Conservation (phyloP, 108 stramenopile genomes). For the Bacterosira constricta region DNA sequence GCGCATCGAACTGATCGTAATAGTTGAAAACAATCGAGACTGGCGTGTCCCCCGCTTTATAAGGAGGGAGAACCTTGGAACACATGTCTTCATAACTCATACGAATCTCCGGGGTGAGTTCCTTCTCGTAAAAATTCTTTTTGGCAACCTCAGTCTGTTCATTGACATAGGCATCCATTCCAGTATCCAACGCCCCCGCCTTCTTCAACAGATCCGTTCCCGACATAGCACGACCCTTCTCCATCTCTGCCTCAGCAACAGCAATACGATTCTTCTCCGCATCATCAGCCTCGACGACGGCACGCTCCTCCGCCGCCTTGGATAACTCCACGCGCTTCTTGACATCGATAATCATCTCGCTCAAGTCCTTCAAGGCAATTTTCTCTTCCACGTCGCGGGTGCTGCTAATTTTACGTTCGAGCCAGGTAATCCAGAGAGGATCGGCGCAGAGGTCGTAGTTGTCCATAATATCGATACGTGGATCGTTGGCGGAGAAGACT, state of each 20-base stretch:
- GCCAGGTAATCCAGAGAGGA: slow-evolving; percentile 66
- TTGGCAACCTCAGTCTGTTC: slow-evolving; percentile 27
- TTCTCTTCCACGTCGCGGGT: slow-evolving; percentile 83
- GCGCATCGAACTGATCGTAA: slow-evolving; percentile 80
- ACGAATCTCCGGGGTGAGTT: slow-evolving; percentile 87
- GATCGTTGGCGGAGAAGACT: slow-evolving; percentile 88
- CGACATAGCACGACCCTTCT: slow-evolving; percentile 62
- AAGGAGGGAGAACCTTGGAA: slow-evolving; percentile 79
- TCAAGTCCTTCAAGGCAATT: slow-evolving; percentile 68
- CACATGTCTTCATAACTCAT: slow-evolving; percentile 79
- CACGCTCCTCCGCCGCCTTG: slow-evolving; percentile 66
- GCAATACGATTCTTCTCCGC: slow-evolving; percentile 59
- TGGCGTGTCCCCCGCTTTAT: slow-evolving; percentile 75
- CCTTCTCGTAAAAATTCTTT: slow-evolving; percentile 72
- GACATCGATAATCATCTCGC: slow-evolving; percentile 79
- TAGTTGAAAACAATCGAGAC: slow-evolving; percentile 61
- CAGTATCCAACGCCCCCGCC: slow-evolving; percentile 70
- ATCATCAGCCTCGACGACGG: slow-evolving; percentile 65
- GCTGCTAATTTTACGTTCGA: slow-evolving; percentile 63
- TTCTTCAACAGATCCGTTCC: slow-evolving; percentile 76
- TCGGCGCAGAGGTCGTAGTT: slow-evolving; percentile 71
- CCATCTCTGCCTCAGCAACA: slow-evolving; percentile 68
- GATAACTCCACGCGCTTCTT: slow-evolving; percentile 68
- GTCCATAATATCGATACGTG: slow-evolving; percentile 86
- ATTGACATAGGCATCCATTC: slow-evolving; percentile 38